Evolutionary conservation across 805 yeast species (phyloP).

Genomic region (Brettanomyces custersianus): DNA sequence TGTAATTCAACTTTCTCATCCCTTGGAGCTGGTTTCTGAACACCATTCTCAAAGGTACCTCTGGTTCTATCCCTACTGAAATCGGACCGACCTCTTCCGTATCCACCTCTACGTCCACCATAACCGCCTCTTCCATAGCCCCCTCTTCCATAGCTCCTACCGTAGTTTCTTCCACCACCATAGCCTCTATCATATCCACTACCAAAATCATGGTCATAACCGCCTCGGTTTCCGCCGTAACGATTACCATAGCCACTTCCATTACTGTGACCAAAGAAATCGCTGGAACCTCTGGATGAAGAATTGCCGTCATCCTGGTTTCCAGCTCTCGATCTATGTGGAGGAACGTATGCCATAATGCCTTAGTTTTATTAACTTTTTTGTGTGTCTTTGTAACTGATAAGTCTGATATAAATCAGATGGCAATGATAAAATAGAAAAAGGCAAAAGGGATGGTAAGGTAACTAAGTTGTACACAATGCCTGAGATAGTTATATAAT

Average conservation of each 20-base stretch:
- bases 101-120: conserved; percentile 25
- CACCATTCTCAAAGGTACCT: conserved; percentile 83
- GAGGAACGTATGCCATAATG: conserved; percentile 37
- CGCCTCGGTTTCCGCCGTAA: conserved; percentile 25
- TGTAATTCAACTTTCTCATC: conserved; percentile 67
- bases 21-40: conserved; percentile 72
- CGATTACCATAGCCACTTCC: conserved; percentile 20
- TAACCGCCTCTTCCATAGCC: conserved; percentile 24
- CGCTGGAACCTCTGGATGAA: conserved; percentile 1
- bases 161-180: conserved; percentile 19
- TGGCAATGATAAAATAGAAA: not conserved
- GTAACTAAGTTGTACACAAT: not conserved
- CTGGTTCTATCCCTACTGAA: conserved; percentile 24
- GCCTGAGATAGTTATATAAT: not conserved
- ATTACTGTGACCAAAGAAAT: conserved; percentile 25
- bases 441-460: not conserved
- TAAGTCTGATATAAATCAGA: not conserved
- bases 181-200: conserved; percentile 23
- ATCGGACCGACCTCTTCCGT: conserved; percentile 23
- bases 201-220: conserved; percentile 13
- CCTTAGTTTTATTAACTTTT: not conserved
- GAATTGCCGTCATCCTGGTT: not conserved
- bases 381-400: not conserved
- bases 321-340: conserved; percentile 31
- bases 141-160: conserved; percentile 24